Conservation (phyloP, 495 filamentous ascomycete genomes). For the Penicillium steckii region DNA sequence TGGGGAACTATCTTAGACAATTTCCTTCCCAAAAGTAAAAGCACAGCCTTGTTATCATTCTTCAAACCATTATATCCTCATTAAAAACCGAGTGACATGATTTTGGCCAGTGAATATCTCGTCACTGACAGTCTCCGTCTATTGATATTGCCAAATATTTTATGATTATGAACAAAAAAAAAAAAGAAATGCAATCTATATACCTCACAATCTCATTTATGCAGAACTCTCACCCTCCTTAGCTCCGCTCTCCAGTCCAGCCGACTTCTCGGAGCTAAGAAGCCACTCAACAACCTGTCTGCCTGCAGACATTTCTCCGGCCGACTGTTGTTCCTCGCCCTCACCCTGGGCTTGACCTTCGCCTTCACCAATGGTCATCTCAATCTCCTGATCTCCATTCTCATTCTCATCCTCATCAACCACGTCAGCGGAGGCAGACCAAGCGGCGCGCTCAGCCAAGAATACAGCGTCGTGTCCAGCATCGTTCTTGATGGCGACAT, state of each 20-base stretch:
- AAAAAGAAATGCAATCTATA: slow-evolving; percentile 4
- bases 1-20: too few relatives aligned
- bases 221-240: slow-evolving; percentile 24
- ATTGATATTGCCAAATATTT: slow-evolving; percentile 11
- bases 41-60: too few relatives aligned
- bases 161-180: slow-evolving; percentile 8
- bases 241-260: slow-evolving; percentile 34
- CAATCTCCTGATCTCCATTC: slow-evolving; percentile 25
- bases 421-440: slow-evolving; percentile 31
- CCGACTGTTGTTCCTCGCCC: slow-evolving; percentile 12
- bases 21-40: too few relatives aligned
- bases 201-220: slow-evolving; percentile 4
- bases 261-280: slow-evolving; percentile 40
- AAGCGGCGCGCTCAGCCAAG: slow-evolving; percentile 69
- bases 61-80: neutral
- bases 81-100: neutral
- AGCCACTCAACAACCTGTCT: slow-evolving; percentile 50
- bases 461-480: slow-evolving; percentile 84
- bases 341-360: slow-evolving; percentile 15
- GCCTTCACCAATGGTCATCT: slow-evolving; percentile 28
- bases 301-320: slow-evolving; percentile 34
- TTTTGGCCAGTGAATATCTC: too few relatives aligned
- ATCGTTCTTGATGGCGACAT: slow-evolving; percentile 70
- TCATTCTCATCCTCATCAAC: slow-evolving; percentile 18
- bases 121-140: neutral